Percentiles rank a stretch among this genome's conserved stretches.
Conservation (phyloP, 108 stramenopile genomes). For the Nitzschia sp. region DNA sequence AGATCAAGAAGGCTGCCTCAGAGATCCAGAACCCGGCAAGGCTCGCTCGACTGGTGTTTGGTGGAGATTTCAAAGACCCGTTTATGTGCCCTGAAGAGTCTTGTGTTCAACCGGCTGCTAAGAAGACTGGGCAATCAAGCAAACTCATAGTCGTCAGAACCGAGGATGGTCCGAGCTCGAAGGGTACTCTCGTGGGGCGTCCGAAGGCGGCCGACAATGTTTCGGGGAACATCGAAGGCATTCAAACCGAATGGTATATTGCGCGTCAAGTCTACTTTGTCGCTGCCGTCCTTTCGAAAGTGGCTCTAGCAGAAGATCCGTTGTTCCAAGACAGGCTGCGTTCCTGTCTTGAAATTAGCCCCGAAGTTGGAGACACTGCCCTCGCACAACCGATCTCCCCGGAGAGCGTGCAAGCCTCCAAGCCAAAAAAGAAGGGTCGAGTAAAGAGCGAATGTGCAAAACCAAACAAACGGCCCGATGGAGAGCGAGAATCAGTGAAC, state of each 20-base stretch:
- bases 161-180: too few species aligned
- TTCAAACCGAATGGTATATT: slow-evolving; percentile 3
- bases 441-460: background rate
- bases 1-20: too few species aligned
- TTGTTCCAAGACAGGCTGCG: background rate
- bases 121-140: background rate
- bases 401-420: background rate
- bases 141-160: too few species aligned
- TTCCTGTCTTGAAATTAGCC: background rate
- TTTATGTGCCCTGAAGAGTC: slow-evolving; percentile 13
- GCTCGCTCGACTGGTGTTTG: background rate
- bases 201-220: background rate
- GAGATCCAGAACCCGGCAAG: background rate
- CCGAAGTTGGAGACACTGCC: background rate
- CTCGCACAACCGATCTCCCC: background rate
- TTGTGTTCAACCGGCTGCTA: background rate
- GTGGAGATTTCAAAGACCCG: background rate
- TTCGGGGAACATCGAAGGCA: background rate
- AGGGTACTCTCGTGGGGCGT: too few species aligned
- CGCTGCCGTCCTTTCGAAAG: background rate
- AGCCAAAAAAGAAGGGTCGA: background rate
- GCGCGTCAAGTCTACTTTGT: background rate
- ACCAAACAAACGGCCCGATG: too few species aligned
- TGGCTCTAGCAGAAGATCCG: slow-evolving; percentile 1
- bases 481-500: background rate